phyloP scores from a whole-genome alignment of 148 eudicot species.

The Pharnaceum exiguum region DNA sequence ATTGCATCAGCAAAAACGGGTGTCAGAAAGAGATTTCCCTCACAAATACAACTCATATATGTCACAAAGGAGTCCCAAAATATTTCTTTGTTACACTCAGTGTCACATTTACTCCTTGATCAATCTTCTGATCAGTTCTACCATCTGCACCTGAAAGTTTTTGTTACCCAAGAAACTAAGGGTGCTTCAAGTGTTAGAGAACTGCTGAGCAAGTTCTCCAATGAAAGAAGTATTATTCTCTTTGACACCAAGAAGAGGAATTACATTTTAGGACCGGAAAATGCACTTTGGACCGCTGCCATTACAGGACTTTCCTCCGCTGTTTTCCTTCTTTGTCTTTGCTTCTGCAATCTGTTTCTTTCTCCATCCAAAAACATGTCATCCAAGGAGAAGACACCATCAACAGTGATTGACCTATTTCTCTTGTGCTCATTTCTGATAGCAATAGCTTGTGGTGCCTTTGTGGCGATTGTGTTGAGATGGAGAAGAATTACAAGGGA shows the following conservation, averaged over 20 bases:
- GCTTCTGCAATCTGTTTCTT: constrained; percentile 45
- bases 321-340: constrained; percentile 39
- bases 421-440: constrained; percentile 44
- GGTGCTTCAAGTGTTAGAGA: constrained; percentile 37
- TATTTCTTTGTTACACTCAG: constrained; percentile 39
- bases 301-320: constrained; percentile 36
- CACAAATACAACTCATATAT: constrained; percentile 53
- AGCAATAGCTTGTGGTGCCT: constrained; percentile 19
- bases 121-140: constrained; percentile 24
- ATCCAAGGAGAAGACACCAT: constrained; percentile 32
- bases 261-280: constrained; percentile 36
- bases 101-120: constrained; percentile 39
- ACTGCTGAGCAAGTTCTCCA: constrained; percentile 36
- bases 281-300: constrained; percentile 37
- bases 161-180: constrained; percentile 61
- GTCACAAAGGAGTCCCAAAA: constrained; percentile 51
- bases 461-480: constrained; percentile 37
- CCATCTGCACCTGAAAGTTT: constrained; percentile 44
- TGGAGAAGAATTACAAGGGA: constrained; percentile 32
- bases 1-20: constrained; percentile 19
- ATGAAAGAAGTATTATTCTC: constrained; percentile 19
- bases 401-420: constrained; percentile 44
- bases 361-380: constrained; percentile 22
- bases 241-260: constrained; percentile 26
- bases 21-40: constrained; percentile 25